These are phyloP conservation scores for Liriodendron chinense DNA, from an alignment of 164 flowering plant species.

Conservation along the genomic window DNA sequence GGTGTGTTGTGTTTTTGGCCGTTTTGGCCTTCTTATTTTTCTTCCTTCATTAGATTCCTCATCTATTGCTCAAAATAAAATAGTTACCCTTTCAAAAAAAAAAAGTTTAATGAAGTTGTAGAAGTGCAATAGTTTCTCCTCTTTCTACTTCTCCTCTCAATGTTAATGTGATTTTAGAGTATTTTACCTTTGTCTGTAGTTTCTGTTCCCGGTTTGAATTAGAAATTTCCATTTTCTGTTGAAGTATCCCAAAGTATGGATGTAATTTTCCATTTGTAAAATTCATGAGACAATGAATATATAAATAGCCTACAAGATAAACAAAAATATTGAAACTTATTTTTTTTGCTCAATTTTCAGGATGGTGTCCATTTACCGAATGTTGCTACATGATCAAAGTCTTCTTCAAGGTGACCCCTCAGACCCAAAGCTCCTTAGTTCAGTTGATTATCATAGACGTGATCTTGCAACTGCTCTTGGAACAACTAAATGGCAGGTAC, in stretches of 20 bases:
- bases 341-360: conserved; percentile 18
- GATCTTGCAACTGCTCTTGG: conserved; percentile 54
- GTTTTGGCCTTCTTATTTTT: too few relatives aligned
- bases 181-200: neutral
- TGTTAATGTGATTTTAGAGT: too few relatives aligned
- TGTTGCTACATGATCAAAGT: conserved; percentile 47
- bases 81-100: too few relatives aligned
- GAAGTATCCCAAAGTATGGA: neutral
- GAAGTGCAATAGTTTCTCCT: neutral
- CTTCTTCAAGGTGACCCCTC: conserved; percentile 33
- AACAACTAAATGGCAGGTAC: conserved; percentile 67
- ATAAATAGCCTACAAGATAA: neutral
- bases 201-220: neutral
- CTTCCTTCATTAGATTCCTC: too few relatives aligned
- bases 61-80: too few relatives aligned
- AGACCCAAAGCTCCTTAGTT: conserved; percentile 33
- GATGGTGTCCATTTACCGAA: conserved; percentile 53
- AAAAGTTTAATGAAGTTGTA: too few relatives aligned
- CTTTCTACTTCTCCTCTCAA: neutral
- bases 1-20: too few relatives aligned
- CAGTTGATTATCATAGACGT: conserved; percentile 47
- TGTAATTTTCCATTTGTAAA: too few relatives aligned
- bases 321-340: neutral
- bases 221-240: neutral
- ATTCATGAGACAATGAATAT: neutral